These are phyloP conservation scores for Fusarium anthophilum DNA, from an alignment of 2,329 filamentous ascomycete species.

Conservation along the genomic window DNA sequence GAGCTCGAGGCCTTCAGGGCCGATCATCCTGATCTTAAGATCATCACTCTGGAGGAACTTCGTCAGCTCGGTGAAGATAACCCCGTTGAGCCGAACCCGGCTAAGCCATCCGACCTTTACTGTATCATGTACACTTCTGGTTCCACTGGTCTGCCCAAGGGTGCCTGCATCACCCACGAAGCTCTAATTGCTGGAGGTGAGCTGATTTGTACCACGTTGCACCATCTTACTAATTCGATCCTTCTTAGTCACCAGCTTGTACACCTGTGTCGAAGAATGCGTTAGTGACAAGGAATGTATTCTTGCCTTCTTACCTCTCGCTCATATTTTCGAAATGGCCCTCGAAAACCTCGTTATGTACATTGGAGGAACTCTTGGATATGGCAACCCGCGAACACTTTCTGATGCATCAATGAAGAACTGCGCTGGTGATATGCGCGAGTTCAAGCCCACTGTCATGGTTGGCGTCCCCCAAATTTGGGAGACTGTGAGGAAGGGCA, in stretches of 20 bases:
- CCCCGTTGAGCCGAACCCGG: slow-evolving; percentile 75
- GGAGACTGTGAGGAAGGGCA: slow-evolving; percentile 97
- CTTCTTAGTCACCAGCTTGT: slow-evolving; percentile 76
- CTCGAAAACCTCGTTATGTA: slow-evolving; percentile 92
- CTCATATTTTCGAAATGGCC: slow-evolving; percentile 96
- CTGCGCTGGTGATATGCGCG: slow-evolving; percentile 92
- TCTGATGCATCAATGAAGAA: slow-evolving; percentile 88
- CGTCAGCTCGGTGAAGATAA: slow-evolving; percentile 70
- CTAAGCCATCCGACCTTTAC: slow-evolving; percentile 79
- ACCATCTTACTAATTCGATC: slow-evolving; percentile 25
- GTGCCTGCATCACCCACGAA: slow-evolving; percentile 83
- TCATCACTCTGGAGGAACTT: slow-evolving; percentile 66
- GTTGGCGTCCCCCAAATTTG: slow-evolving; percentile 96
- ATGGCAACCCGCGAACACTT: slow-evolving; percentile 89
- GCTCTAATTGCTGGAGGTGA: slow-evolving; percentile 76
- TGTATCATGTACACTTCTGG: slow-evolving; percentile 91
- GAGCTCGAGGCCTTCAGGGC: slow-evolving; percentile 66
- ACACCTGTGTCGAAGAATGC: slow-evolving; percentile 78
- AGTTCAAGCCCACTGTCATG: slow-evolving; percentile 88
- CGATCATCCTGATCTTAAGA: slow-evolving; percentile 62
- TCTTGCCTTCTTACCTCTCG: slow-evolving; percentile 90
- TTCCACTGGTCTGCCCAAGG: slow-evolving; percentile 89
- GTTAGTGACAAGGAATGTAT: slow-evolving; percentile 82
- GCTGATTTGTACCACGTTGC: slow-evolving; percentile 47
- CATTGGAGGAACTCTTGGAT: slow-evolving; percentile 92